phyloP scores from a whole-genome alignment of 345 rosid genomes.

The Gossypium turneri region DNA sequence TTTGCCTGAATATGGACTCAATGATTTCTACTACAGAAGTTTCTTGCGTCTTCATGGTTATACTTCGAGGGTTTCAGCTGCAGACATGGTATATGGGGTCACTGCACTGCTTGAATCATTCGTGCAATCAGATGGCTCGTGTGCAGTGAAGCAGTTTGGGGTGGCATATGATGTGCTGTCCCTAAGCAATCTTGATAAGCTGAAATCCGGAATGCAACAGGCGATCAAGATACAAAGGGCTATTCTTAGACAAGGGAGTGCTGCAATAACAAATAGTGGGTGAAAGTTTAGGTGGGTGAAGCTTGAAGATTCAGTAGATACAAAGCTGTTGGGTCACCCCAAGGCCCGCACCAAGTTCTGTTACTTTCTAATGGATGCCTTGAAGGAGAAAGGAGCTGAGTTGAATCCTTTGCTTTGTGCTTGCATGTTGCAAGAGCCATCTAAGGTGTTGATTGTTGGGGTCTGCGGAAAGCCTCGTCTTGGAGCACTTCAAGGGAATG shows the following conservation, averaged over 20 bases:
- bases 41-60: constrained; percentile 82
- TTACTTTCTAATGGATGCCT: constrained; percentile 94
- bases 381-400: constrained; percentile 87
- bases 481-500: constrained; percentile 89
- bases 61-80: constrained; percentile 93
- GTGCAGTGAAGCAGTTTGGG: constrained; percentile 89
- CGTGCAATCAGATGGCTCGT: constrained; percentile 59
- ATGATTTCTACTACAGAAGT: constrained; percentile 80
- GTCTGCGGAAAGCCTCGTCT: constrained; percentile 91
- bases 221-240: constrained; percentile 89
- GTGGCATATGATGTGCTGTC: constrained; percentile 87
- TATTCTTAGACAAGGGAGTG: constrained; percentile 90
- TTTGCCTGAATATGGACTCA: constrained; percentile 85
- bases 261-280: constrained; percentile 77
- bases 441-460: constrained; percentile 79
- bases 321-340: constrained; percentile 78
- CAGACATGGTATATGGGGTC: constrained; percentile 92
- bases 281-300: constrained; percentile 95
- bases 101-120: constrained; percentile 95
- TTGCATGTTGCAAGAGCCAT: constrained; percentile 61
- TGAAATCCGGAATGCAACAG: constrained; percentile 84
- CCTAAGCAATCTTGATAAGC: constrained; percentile 61
- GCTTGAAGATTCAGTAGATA: constrained; percentile 75
- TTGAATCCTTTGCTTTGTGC: constrained; percentile 92
- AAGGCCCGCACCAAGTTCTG: constrained; percentile 93